A percentile compares a stretch with the other conserved stretches of the same genome.
Evolutionary conservation across 352 stramenopile species (phyloP).

Genomic region (Phytophthora pini): DNA sequence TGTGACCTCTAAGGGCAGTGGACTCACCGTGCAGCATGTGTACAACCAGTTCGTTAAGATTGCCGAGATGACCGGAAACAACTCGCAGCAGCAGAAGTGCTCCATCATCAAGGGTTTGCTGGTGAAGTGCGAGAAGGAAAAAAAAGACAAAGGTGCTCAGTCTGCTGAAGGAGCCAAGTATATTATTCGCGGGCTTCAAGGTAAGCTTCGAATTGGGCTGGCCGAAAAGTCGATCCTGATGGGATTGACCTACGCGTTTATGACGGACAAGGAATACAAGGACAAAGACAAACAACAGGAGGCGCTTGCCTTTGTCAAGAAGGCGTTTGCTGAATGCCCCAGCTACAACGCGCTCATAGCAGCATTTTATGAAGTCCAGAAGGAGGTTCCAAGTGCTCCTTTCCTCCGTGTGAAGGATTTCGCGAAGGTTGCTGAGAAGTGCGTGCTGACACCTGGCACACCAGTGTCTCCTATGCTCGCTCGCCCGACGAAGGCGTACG

Average conservation of each 20-base stretch:
- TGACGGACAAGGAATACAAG: slow-evolving; percentile 83
- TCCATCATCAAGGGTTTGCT: slow-evolving; percentile 98
- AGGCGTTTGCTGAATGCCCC: slow-evolving; percentile 97
- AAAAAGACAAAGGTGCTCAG: slow-evolving; percentile 75
- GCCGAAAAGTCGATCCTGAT: slow-evolving; percentile 98
- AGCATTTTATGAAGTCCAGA: slow-evolving; percentile 82
- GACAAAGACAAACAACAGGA: slow-evolving; percentile 91
- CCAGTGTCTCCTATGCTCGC: slow-evolving; percentile 99
- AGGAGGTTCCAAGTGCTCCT: slow-evolving; percentile 41
- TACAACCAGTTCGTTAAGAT: slow-evolving; percentile 94
- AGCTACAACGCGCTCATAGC: slow-evolving; percentile 95
- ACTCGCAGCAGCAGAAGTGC: slow-evolving; percentile 97
- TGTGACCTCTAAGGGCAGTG: slow-evolving; percentile 52
- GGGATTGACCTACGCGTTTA: slow-evolving; percentile 96
- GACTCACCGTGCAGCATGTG: slow-evolving; percentile 89
- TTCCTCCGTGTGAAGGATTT: slow-evolving; percentile 68
- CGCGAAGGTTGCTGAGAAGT: slow-evolving; percentile 69
- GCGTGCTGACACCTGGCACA: slow-evolving; percentile 94
- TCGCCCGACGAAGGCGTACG: slow-evolving; percentile 96
- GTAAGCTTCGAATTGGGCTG: slow-evolving; percentile 98
- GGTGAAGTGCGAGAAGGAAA: slow-evolving; percentile 90
- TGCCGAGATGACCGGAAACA: slow-evolving; percentile 94
- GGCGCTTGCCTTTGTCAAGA: slow-evolving; percentile 95
- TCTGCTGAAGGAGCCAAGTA: slow-evolving; percentile 94
- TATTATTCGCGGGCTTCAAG: slow-evolving; percentile 98